Base-by-base conservation (phyloP, 208 protist species). In the Porcisia deanei region DNA sequence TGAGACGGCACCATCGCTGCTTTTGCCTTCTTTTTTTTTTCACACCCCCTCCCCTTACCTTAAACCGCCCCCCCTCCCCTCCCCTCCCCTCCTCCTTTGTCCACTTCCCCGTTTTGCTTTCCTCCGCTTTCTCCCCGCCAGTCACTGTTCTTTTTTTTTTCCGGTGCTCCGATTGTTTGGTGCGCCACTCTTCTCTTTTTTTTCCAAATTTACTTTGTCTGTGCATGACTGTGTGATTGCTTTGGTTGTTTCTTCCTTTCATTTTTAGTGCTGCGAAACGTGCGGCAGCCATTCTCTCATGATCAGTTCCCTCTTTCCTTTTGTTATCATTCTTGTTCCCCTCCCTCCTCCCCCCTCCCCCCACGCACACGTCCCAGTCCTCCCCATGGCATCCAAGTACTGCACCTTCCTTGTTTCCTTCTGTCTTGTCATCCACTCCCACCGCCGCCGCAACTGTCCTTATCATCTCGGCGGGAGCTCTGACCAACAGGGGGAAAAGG, bases 241-340 rank as follows among this genome's bases (percentile, higher is more conserved):
- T 73, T 37, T 73, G 37, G 3, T 8, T 71, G 9, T 53, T 73
- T 20, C 41, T 77, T 16, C 41, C 53, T 47, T 61, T 64, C 8
- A 34, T 47, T 60, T 25, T 52, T 12, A 12, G 5, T 52, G 47
- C 47, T 12, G 10, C 47, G 5, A 52, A 52, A 12, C 47, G 55
- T 59, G n/a, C 55, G 22, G 16, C n/a, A 25, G 2, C 12, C 1
- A 10, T 67, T 64, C 41, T 49, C 64, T 67, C 43, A n/a, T 47
- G 7, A 1, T 63, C 49, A 37, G 45, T 7, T 82, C 47, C 52
- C 57, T 73, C 22, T 71, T 49, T 25, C 14, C 22, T 59, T 25
- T 34, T 20, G 73, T 53, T 73, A 64, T 59, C 58, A 54, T 6
- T 64, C 64, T 71, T 58, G 60, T 22, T 45, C 3, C 69, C 52